These are phyloP conservation scores for Usnea hakonensis DNA, from an alignment of 495 filamentous ascomycete genomes.

Conservation along the genomic window DNA sequence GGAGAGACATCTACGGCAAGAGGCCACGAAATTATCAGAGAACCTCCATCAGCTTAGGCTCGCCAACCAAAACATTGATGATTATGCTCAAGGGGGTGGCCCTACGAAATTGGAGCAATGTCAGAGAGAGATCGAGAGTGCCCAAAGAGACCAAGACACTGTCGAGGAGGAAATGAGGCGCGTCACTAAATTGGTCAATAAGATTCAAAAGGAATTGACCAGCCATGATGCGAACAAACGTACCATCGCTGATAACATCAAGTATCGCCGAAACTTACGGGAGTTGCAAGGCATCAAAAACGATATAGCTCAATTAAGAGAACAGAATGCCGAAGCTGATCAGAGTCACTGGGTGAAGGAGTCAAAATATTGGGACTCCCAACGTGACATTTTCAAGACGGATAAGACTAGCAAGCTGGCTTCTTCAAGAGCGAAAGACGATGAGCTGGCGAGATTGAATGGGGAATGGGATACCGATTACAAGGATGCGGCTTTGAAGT, in stretches of 20 bases:
- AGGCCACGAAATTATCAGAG: slow-evolving; percentile 59
- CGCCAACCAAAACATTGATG: slow-evolving; percentile 67
- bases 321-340: slow-evolving; percentile 75
- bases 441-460: slow-evolving; percentile 58
- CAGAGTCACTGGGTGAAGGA: slow-evolving; percentile 64
- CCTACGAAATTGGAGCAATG: slow-evolving; percentile 60
- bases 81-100: slow-evolving; percentile 71
- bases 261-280: slow-evolving; percentile 64
- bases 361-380: slow-evolving; percentile 51
- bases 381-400: slow-evolving; percentile 52
- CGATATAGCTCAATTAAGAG: slow-evolving; percentile 71
- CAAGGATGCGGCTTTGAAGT: slow-evolving; percentile 71
- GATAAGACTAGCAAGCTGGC: slow-evolving; percentile 60
- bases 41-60: slow-evolving; percentile 69
- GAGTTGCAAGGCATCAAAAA: slow-evolving; percentile 55
- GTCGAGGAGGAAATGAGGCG: slow-evolving; percentile 60
- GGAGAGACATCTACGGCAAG: slow-evolving; percentile 65
- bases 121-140: slow-evolving; percentile 56
- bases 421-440: slow-evolving; percentile 71
- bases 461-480: slow-evolving; percentile 81
- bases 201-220: slow-evolving; percentile 65
- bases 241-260: slow-evolving; percentile 78
- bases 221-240: slow-evolving; percentile 72
- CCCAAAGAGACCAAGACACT: slow-evolving; percentile 56
- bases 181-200: slow-evolving; percentile 63